Percentiles rank a stretch among this genome's conserved stretches.
Conservation (phyloP, 192 early-diverging fungal genomes). For the Phycomyces blakesleeanus region DNA sequence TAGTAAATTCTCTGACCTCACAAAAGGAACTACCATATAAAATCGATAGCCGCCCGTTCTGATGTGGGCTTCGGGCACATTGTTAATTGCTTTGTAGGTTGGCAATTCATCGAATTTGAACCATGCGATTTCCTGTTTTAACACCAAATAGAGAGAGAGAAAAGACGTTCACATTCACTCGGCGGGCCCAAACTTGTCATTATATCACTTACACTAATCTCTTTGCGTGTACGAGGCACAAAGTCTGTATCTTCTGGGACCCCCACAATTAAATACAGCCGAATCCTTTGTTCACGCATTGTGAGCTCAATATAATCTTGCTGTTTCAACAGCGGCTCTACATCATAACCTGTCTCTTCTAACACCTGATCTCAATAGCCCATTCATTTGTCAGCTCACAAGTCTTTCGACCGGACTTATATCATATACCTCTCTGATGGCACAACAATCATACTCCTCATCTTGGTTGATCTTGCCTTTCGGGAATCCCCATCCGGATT, state of each 20-base stretch:
- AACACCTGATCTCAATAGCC: too few relatives aligned
- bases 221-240: constrained; percentile 82
- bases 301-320: constrained; percentile 85
- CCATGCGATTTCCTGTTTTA: constrained; percentile 61
- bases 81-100: constrained; percentile 37
- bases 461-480: constrained; percentile 99
- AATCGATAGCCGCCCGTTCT: constrained; percentile 39
- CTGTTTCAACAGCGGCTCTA: constrained; percentile 60
- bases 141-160: constrained; percentile 1
- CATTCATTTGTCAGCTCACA: too few relatives aligned
- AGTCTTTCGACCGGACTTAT: not conserved
- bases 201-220: constrained; percentile 76
- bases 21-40: constrained; percentile 73
- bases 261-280: constrained; percentile 87
- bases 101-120: constrained; percentile 63
- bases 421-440: constrained; percentile 83
- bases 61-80: constrained; percentile 12
- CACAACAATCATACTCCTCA: constrained; percentile 83
- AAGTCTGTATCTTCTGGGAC: constrained; percentile 81
- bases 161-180: too few relatives aligned
- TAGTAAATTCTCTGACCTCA: constrained; percentile 38
- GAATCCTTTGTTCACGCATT: constrained; percentile 85
- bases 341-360: constrained; percentile 95
- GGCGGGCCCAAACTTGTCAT: not conserved
- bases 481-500: constrained; percentile 95